These are phyloP conservation scores for Solanum hybrid DNA, from an alignment of 305 asterid genomes.

Conservation along the genomic window DNA sequence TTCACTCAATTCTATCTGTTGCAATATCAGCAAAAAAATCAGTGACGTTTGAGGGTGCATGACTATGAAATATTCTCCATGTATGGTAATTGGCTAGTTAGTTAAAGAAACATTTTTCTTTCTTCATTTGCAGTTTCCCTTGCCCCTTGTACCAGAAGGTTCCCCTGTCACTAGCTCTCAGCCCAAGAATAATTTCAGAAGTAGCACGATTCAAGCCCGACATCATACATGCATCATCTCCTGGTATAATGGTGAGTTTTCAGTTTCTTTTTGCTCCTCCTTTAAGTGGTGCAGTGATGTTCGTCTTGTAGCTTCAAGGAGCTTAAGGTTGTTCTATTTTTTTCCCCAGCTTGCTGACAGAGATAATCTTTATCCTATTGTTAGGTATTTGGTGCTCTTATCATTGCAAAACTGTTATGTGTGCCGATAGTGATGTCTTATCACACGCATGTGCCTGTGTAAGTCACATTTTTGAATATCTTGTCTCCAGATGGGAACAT, in stretches of 20 bases:
- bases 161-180: constrained; percentile 91
- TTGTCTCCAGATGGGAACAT: background rate
- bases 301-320: background rate
- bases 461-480: constrained; percentile 17
- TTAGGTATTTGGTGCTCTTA: constrained; percentile 93
- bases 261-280: constrained; percentile 3
- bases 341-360: constrained; percentile 1
- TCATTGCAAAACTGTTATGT: constrained; percentile 67
- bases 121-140: constrained; percentile 59
- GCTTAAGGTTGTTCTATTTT: background rate
- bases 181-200: constrained; percentile 96
- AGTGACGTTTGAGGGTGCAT: background rate
- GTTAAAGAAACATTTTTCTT: background rate
- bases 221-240: constrained; percentile 95
- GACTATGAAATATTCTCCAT: background rate
- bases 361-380: constrained; percentile 2
- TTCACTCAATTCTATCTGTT: background rate
- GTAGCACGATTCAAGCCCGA: constrained; percentile 92
- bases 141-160: constrained; percentile 85
- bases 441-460: constrained; percentile 99
- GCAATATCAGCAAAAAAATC: background rate
- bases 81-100: background rate
- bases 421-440: constrained; percentile 96
- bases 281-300: background rate
- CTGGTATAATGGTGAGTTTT: constrained; percentile 79